These are phyloP conservation scores for Centrapalus pauciflorus DNA, from an alignment of 129 eudicot species.

Conservation along the genomic window DNA sequence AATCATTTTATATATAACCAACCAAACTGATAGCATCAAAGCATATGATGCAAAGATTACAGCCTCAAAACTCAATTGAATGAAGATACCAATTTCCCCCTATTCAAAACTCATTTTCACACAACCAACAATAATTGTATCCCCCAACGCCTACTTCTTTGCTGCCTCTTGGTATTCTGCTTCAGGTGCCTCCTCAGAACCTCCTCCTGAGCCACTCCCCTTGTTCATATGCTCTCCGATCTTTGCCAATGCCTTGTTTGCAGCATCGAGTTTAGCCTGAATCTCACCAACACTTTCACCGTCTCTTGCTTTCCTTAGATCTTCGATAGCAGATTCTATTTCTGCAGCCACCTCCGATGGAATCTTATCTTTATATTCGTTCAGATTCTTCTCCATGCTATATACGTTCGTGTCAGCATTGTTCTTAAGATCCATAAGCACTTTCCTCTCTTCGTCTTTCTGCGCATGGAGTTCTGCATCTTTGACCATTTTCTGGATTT, in stretches of 20 bases:
- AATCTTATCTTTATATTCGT: conserved; percentile 39
- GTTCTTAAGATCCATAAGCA: conserved; percentile 27
- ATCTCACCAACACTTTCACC: conserved; percentile 40
- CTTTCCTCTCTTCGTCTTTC: conserved; percentile 32
- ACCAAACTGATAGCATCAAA: no score
- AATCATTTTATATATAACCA: no score
- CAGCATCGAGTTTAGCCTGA: conserved; percentile 55
- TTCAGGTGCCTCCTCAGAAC: neutral
- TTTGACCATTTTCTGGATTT: conserved; percentile 41
- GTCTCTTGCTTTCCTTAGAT: conserved; percentile 1
- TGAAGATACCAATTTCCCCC: neutral
- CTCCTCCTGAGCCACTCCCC: neutral
- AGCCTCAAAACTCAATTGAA: neutral
- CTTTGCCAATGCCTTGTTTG: conserved; percentile 55
- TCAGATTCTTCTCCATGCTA: conserved; percentile 44
- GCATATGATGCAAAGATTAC: no score
- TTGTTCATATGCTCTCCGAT: conserved; percentile 5
- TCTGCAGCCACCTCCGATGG: conserved; percentile 32
- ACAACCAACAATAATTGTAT: neutral
- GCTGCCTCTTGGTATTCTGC: neutral
- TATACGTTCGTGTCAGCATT: conserved; percentile 38
- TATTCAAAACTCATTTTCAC: neutral
- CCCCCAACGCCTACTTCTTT: neutral
- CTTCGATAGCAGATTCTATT: neutral
- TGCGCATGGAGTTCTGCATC: conserved; percentile 44